These are phyloP conservation scores for Suhomyces vadensis DNA, from an alignment of 805 yeast species.

Conservation along the genomic window DNA sequence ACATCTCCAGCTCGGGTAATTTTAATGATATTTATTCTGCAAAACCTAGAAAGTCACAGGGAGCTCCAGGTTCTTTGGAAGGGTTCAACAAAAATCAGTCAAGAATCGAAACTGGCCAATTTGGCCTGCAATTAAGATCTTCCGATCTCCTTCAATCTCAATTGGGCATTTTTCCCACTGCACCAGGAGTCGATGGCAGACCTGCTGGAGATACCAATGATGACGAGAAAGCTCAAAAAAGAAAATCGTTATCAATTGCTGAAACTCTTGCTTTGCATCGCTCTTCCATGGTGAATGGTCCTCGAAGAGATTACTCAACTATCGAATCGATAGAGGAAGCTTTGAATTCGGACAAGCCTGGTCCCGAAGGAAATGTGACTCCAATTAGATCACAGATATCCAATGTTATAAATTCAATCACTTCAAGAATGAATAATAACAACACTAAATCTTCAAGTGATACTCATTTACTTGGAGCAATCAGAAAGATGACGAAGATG, in stretches of 20 bases:
- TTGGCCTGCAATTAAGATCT: neutral
- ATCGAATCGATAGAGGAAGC: slow-evolving; percentile 29
- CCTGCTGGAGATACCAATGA: neutral
- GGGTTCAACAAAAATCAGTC: neutral
- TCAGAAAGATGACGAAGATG: slow-evolving; percentile 40
- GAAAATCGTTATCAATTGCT: slow-evolving; percentile 49
- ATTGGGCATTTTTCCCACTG: neutral
- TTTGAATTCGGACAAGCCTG: slow-evolving; percentile 16
- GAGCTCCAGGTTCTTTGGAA: neutral
- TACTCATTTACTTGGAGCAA: slow-evolving; percentile 35
- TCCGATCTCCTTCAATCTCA: neutral
- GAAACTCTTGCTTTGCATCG: slow-evolving; percentile 59
- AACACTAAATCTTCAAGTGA: slow-evolving; percentile 20
- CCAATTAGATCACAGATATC: slow-evolving; percentile 33
- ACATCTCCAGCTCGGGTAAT: neutral
- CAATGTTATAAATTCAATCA: slow-evolving; percentile 31
- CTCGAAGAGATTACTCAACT: slow-evolving; percentile 29
- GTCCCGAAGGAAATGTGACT: neutral
- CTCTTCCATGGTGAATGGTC: slow-evolving; percentile 39
- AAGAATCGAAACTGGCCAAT: neutral
- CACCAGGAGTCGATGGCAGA: neutral
- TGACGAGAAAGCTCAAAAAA: neutral
- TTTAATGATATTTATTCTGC: neutral
- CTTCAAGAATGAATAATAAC: slow-evolving; percentile 29
- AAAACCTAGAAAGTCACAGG: neutral